Evolutionary conservation across 2,329 filamentous ascomycete genomes (phyloP).

Genomic region (Exophiala alcalophila): DNA sequence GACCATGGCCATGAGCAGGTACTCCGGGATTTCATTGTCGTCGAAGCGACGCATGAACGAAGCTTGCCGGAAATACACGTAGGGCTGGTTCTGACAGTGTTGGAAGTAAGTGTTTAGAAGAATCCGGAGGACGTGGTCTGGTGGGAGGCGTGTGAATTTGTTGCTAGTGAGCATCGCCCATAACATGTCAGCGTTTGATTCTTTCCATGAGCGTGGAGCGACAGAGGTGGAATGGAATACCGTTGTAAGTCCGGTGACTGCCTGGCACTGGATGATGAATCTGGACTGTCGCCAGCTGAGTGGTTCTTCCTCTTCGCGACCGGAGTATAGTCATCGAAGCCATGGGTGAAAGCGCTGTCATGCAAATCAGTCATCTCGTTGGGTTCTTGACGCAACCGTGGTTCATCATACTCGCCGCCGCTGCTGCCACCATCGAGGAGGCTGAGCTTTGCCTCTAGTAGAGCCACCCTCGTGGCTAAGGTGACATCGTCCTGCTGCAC

Average conservation of each 20-base stretch:
- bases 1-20: slow-evolving; percentile 37
- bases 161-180: slow-evolving; percentile 1
- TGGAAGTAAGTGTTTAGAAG: slow-evolving; percentile 36
- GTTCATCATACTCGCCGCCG: slow-evolving; percentile 11
- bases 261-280: too few relatives aligned
- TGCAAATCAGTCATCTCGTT: too few relatives aligned
- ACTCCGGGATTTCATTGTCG: slow-evolving; percentile 31
- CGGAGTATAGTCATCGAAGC: not conserved
- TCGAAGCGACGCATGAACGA: slow-evolving; percentile 35
- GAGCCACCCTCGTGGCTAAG: slow-evolving; percentile 14
- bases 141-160: slow-evolving; percentile 7
- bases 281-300: not conserved
- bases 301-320: not conserved
- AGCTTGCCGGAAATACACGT: slow-evolving; percentile 38
- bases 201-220: too few relatives aligned
- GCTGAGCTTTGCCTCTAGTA: slow-evolving; percentile 19
- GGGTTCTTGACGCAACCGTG: too few relatives aligned
- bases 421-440: slow-evolving; percentile 6
- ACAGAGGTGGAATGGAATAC: too few relatives aligned
- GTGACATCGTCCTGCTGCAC: slow-evolving; percentile 12
- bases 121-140: slow-evolving; percentile 26
- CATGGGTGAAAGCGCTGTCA: not conserved
- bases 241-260: too few relatives aligned
- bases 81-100: slow-evolving; percentile 40
- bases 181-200: too few relatives aligned